A percentile compares a stretch with the other conserved stretches of the same genome.
Evolutionary conservation across 1,284 basidiomycete genomes (phyloP).

Genomic region (Dichomitus squalens): DNA sequence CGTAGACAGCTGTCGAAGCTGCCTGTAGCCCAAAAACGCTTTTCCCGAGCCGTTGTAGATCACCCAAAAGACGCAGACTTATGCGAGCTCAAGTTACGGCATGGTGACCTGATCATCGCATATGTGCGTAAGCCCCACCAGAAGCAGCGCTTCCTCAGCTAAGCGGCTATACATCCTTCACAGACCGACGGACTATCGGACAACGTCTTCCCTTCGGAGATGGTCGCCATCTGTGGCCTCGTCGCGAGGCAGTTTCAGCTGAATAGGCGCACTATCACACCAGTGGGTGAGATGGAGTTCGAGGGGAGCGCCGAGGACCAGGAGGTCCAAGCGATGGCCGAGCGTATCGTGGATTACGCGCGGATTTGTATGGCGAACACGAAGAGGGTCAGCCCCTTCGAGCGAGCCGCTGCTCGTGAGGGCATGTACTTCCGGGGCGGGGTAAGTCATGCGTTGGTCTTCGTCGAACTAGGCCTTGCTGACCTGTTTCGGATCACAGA

Average conservation of each 20-base stretch:
- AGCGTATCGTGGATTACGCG: slow-evolving; percentile 72
- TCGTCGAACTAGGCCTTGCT: neutral
- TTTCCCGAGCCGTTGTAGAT: slow-evolving; percentile 55
- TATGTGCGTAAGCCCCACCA: slow-evolving; percentile 51
- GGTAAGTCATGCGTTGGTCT: slow-evolving; percentile 44
- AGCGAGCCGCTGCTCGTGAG: slow-evolving; percentile 63
- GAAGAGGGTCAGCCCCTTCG: slow-evolving; percentile 68
- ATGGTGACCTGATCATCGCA: slow-evolving; percentile 73
- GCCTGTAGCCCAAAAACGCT: slow-evolving; percentile 45
- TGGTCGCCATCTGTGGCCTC: slow-evolving; percentile 67
- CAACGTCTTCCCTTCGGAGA: slow-evolving; percentile 79
- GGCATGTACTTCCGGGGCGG: slow-evolving; percentile 70
- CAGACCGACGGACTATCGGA: slow-evolving; percentile 89
- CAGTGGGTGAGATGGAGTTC: slow-evolving; percentile 10
- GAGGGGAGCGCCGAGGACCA: slow-evolving; percentile 44
- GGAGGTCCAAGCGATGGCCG: slow-evolving; percentile 70
- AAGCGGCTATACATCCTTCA: neutral
- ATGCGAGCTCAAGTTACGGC: slow-evolving; percentile 64
- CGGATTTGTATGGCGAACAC: slow-evolving; percentile 67
- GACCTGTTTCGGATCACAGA: slow-evolving; percentile 36
- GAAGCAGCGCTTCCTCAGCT: neutral
- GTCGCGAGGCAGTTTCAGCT: slow-evolving; percentile 49
- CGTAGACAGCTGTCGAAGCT: slow-evolving; percentile 72
- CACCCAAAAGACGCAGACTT: slow-evolving; percentile 67
- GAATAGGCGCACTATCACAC: slow-evolving; percentile 12